phyloP scores from a whole-genome alignment of 768 basidiomycete species.

The Pholiota microspora region DNA sequence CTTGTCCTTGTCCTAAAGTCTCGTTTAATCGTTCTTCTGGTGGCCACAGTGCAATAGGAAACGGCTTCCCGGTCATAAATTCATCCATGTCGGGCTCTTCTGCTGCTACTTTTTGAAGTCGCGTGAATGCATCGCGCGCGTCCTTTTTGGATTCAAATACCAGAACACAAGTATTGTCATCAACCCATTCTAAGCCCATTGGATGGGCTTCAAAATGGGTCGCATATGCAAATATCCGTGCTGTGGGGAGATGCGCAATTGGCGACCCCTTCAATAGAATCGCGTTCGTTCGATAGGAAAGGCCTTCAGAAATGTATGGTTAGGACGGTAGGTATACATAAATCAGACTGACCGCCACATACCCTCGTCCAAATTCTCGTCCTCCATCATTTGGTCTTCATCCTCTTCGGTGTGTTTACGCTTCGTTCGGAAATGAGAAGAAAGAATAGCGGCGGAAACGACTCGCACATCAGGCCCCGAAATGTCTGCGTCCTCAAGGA shows the following conservation, averaged over 20 bases:
- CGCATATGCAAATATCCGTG: constrained; percentile 78
- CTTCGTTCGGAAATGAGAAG: constrained; percentile 25
- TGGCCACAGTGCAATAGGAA: constrained; percentile 77
- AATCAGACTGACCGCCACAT: background rate
- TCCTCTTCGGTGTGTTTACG: constrained; percentile 39
- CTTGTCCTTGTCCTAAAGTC: constrained; percentile 68
- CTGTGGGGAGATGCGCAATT: constrained; percentile 72
- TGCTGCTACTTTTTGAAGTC: constrained; percentile 47
- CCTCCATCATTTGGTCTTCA: constrained; percentile 31
- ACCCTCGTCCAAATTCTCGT: constrained; percentile 36
- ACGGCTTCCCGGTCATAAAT: constrained; percentile 59
- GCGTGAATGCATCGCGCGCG: constrained; percentile 50
- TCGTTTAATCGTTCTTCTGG: constrained; percentile 74
- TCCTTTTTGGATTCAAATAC: constrained; percentile 60
- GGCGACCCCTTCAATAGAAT: constrained; percentile 71
- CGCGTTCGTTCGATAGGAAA: constrained; percentile 57
- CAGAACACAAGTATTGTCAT: constrained; percentile 79
- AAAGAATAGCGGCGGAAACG: constrained; percentile 17
- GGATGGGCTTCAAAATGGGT: constrained; percentile 76
- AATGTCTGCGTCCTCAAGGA: constrained; percentile 34
- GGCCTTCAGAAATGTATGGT: constrained; percentile 38
- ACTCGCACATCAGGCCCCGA: constrained; percentile 44
- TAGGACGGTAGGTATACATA: constrained; percentile 2
- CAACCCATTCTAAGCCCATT: constrained; percentile 81
- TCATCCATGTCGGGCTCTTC: constrained; percentile 59